Conservation (phyloP, 345 rosid genomes). For the Eucalyptus cloeziana region DNA sequence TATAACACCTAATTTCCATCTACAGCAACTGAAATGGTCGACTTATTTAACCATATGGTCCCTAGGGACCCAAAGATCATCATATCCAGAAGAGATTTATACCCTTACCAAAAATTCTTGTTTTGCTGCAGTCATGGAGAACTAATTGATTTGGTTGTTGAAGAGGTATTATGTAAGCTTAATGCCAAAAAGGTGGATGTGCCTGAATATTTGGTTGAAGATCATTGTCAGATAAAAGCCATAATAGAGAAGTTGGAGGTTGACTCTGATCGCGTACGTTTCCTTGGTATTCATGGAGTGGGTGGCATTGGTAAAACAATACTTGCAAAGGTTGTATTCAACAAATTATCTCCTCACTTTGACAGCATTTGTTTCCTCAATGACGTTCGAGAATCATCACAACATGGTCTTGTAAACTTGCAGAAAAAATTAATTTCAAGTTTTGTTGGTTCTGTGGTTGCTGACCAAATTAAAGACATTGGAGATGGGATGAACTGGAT, state of each 20-base stretch:
- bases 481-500: not conserved
- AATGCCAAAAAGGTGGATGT: not conserved
- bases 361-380: constrained; percentile 5
- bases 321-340: not conserved
- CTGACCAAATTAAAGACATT: not conserved
- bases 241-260: not conserved
- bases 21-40: not conserved
- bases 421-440: not conserved
- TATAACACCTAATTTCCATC: not conserved
- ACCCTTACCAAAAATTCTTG: not conserved
- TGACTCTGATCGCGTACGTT: not conserved
- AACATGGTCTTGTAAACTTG: not conserved
- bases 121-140: not conserved
- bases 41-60: not conserved
- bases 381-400: not conserved
- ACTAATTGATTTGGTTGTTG: not conserved
- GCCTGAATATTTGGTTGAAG: not conserved
- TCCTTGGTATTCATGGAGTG: not conserved
- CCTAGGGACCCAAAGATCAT: not conserved
- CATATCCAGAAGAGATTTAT: not conserved
- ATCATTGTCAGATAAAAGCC: not conserved
- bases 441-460: not conserved
- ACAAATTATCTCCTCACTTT: not conserved
- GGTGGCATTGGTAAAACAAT: not conserved
- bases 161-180: not conserved